These are phyloP conservation scores for Boletus subparvulus DNA, from an alignment of 768 basidiomycete species.

Conservation along the genomic window DNA sequence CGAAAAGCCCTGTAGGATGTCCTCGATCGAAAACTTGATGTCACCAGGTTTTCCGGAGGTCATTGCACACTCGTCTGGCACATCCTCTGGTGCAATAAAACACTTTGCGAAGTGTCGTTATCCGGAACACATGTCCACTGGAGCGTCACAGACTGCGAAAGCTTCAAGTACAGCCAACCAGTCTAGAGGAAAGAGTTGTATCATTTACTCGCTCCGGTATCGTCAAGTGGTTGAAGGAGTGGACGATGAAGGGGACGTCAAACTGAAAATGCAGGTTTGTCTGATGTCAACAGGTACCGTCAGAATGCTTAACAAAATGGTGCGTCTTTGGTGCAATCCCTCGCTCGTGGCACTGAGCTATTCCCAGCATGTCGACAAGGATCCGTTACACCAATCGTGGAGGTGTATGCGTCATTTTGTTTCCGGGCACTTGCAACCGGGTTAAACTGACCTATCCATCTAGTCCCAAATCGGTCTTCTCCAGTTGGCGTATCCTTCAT, in stretches of 20 bases:
- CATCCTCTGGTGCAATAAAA: constrained; percentile 16
- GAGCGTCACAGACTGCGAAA: constrained; percentile 11
- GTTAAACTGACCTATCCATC: neutral
- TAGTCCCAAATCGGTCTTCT: constrained; percentile 17
- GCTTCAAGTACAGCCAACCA: constrained; percentile 8
- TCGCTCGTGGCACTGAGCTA: neutral
- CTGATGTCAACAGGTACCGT: constrained; percentile 24
- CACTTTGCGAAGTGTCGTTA: constrained; percentile 23
- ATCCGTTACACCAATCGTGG: constrained; percentile 1
- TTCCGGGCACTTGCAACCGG: neutral
- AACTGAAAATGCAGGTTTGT: constrained; percentile 14
- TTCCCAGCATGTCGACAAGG: constrained; percentile 15
- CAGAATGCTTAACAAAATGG: constrained; percentile 24
- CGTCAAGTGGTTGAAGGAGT: constrained; percentile 11
- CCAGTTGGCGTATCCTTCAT: constrained; percentile 20
- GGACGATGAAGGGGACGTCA: constrained; percentile 9
- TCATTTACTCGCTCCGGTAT: constrained; percentile 23
- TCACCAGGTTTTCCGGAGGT: constrained; percentile 22
- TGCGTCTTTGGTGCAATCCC: neutral
- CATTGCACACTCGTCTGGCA: constrained; percentile 23
- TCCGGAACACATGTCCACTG: constrained; percentile 20
- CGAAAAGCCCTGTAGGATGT: constrained; percentile 19
- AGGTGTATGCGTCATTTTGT: constrained; percentile 5
- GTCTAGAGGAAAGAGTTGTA: constrained; percentile 16
- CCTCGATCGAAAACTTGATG: constrained; percentile 23